A percentile compares a stretch with the other conserved stretches of the same genome.
Conservation (phyloP, 2,329 filamentous ascomycete species). For the Cladophialophora carrionii region DNA sequence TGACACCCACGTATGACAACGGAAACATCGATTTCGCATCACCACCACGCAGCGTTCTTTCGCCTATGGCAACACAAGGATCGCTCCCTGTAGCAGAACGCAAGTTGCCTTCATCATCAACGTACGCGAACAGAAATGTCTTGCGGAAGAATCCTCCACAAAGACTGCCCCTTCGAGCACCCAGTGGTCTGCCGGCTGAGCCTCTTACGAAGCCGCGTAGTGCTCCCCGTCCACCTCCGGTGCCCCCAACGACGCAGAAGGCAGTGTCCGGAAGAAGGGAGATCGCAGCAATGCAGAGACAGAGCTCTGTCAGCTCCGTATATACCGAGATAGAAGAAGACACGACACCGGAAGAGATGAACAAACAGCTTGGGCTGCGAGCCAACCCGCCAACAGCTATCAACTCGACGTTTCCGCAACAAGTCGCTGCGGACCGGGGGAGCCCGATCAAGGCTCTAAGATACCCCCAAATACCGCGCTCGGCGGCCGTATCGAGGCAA, state of each 20-base stretch:
- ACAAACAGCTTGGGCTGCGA: slow-evolving; percentile 32
- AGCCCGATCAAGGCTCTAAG: slow-evolving; percentile 36
- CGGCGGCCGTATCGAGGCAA: slow-evolving; percentile 37
- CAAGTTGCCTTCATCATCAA: slow-evolving; percentile 31
- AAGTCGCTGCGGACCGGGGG: slow-evolving; percentile 35
- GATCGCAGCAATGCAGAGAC: slow-evolving; percentile 12
- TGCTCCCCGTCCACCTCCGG: slow-evolving; percentile 16
- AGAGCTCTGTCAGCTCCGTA: slow-evolving; percentile 38
- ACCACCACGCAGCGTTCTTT: slow-evolving; percentile 14
- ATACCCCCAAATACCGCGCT: slow-evolving; percentile 37
- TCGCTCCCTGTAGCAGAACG: slow-evolving; percentile 22
- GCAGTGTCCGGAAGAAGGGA: background rate
- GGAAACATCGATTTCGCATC: slow-evolving; percentile 29
- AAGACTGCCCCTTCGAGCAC: slow-evolving; percentile 21
- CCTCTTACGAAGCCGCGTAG: slow-evolving; percentile 18
- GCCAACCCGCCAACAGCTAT: slow-evolving; percentile 35
- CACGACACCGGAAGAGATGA: slow-evolving; percentile 31
- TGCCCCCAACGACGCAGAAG: background rate
- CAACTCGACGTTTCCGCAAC: slow-evolving; percentile 34
- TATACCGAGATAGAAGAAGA: slow-evolving; percentile 40
- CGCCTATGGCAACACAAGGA: slow-evolving; percentile 8
- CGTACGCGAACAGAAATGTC: slow-evolving; percentile 28
- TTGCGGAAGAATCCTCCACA: slow-evolving; percentile 25
- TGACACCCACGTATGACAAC: slow-evolving; percentile 40
- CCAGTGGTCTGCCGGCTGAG: slow-evolving; percentile 9